phyloP scores from a whole-genome alignment of 257 asterid species.

The Cordia subcordata region DNA sequence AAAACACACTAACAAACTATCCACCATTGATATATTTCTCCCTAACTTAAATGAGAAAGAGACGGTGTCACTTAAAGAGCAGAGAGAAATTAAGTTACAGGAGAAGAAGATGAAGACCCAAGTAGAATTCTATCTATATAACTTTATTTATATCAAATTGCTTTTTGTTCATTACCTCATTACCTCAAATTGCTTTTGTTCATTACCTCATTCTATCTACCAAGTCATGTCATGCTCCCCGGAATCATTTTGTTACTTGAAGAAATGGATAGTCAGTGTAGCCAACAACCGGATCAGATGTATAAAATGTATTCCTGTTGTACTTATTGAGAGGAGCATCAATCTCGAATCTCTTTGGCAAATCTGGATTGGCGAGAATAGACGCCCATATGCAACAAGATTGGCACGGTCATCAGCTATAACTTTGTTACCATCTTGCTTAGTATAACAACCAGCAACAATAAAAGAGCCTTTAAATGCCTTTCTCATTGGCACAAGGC shows the following conservation, averaged over 20 bases:
- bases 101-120: too few species aligned
- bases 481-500: conserved; percentile 53
- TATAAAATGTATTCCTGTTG: conserved; percentile 51
- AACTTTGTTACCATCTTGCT: conserved; percentile 59
- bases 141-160: too few species aligned
- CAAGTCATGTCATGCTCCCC: too few species aligned
- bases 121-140: too few species aligned
- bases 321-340: conserved; percentile 58
- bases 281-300: conserved; percentile 54
- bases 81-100: too few species aligned
- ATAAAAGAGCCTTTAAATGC: conserved; percentile 61
- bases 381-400: conserved; percentile 58
- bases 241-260: conserved; percentile 26
- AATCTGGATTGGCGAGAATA: conserved; percentile 66
- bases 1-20: too few species aligned
- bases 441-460: conserved; percentile 54
- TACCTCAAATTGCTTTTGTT: too few species aligned
- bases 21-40: too few species aligned
- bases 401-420: conserved; percentile 49
- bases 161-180: too few species aligned
- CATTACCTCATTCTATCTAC: too few species aligned
- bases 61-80: too few species aligned
- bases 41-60: too few species aligned
- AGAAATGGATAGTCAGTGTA: conserved; percentile 77
- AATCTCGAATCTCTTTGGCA: conserved; percentile 49